Base-by-base conservation (phyloP, 306 rosid species). In the Corylus heterophylla region DNA sequence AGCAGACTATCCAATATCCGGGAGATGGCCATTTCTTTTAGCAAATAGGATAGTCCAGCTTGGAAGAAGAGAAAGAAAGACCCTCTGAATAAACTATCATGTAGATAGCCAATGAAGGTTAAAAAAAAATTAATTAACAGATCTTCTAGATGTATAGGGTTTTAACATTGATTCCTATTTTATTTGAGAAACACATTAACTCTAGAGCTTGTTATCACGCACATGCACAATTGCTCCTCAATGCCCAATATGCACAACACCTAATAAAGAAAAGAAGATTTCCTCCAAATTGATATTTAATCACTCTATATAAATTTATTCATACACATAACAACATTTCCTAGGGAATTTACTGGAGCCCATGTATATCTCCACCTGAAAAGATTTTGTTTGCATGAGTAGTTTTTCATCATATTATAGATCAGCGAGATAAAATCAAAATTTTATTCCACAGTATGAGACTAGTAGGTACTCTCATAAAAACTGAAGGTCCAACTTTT, bases 351-450 rank as follows among this genome's bases (percentile, higher is more conserved):
- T 47, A 55, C 42, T 20, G 44, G 75, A 71, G 42, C 25, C 66
- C 25, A 42, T 48, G 27, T 7, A 49, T 8, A 50, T 48, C 58
- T 48, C 58, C 44, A 50, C 13, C 72, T 68, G 51, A 42, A 8
- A 70, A 22, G 48, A 13, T 67, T 48, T 71, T 71, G 75, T 67
- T 67, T 39, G 74, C 37, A 71, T 14, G 58, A 50, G 12, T n/a
- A 69, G 17, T 67, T 18, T 67, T 37, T 17, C 12, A 69, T 47
- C 29, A 42, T 45, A 42, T 42, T 68, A n/a, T 42, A 20, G 58
- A 50, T 20, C 51, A 52, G 39, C 59, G 67, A 29, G 52, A 54
- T 14, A 13, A 71, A 22, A 80, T 17, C 70, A 29, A 62, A 67
- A 54, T 3, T 64, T 35, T 22, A 12, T 45, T 62, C 39, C 16